These are phyloP conservation scores for Cladosporium austrohemisphaericum DNA, from an alignment of 2,329 filamentous ascomycete species.

Conservation along the genomic window DNA sequence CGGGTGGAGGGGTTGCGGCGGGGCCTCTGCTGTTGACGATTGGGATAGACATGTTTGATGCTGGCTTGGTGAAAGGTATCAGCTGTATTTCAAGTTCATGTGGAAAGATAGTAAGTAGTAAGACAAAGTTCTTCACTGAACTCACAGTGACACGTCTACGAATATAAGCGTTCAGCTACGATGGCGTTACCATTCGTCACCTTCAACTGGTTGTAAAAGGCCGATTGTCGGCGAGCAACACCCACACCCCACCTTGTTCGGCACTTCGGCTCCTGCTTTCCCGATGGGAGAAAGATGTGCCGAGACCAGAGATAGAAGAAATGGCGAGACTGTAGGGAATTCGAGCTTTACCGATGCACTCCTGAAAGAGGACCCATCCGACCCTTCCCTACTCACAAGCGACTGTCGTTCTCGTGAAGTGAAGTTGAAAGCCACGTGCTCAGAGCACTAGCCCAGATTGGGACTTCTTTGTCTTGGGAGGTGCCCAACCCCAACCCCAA, in stretches of 20 bases:
- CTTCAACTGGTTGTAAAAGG: background rate
- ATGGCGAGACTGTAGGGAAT: too few relatives aligned
- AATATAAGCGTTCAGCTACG: background rate
- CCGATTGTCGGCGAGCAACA: slow-evolving; percentile 4
- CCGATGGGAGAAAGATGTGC: slow-evolving; percentile 2
- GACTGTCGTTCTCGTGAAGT: too few relatives aligned
- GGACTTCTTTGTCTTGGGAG: too few relatives aligned
- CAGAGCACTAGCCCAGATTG: background rate
- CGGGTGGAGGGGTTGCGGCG: slow-evolving; percentile 40
- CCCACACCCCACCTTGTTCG: background rate
- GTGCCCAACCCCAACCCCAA: too few relatives aligned
- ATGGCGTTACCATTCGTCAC: slow-evolving; percentile 2
- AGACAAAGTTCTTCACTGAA: too few relatives aligned
- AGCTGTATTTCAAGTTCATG: too few relatives aligned
- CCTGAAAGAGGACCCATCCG: too few relatives aligned
- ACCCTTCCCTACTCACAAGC: too few relatives aligned
- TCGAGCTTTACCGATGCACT: too few relatives aligned
- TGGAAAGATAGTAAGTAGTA: too few relatives aligned
- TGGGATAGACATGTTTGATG: background rate
- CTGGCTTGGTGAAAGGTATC: background rate
- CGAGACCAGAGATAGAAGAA: too few relatives aligned
- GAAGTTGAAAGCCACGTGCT: background rate
- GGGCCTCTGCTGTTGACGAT: background rate
- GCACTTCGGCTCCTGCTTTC: background rate
- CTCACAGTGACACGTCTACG: background rate